Percentiles rank a stretch among this genome's conserved stretches.
Conservation (phyloP, 2,329 filamentous ascomycete species). For the Achaetomium macrosporum region DNA sequence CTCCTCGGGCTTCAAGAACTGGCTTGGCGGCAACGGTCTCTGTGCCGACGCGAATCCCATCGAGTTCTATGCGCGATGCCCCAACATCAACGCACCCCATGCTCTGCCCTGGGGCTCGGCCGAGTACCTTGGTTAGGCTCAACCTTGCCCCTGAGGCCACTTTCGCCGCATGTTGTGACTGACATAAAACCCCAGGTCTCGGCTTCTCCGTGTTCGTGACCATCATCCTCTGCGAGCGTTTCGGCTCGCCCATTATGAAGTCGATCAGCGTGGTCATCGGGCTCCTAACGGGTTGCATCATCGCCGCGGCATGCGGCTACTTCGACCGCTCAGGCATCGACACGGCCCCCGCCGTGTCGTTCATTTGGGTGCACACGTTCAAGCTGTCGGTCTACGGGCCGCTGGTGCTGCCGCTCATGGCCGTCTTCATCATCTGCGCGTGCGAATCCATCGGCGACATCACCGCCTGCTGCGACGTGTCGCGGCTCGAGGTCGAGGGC, state of each 20-base stretch:
- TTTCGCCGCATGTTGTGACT: background rate
- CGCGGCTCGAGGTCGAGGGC: conserved; percentile 67
- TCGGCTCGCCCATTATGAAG: conserved; percentile 81
- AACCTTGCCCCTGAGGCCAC: background rate
- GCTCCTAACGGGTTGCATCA: conserved; percentile 68
- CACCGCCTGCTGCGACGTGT: conserved; percentile 76
- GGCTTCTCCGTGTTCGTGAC: conserved; percentile 75
- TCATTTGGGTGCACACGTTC: conserved; percentile 77
- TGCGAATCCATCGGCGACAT: conserved; percentile 79
- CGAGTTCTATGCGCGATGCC: conserved; percentile 59
- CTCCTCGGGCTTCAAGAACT: conserved; percentile 65
- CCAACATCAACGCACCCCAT: conserved; percentile 61
- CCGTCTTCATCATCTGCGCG: conserved; percentile 65
- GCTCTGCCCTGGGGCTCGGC: conserved; percentile 72
- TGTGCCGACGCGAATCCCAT: conserved; percentile 45
- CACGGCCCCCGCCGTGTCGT: conserved; percentile 63
- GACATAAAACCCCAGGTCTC: conserved; percentile 37
- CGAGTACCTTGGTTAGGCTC: conserved; percentile 58
- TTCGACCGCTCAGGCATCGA: conserved; percentile 70
- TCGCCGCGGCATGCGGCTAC: conserved; percentile 71
- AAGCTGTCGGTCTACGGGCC: conserved; percentile 65
- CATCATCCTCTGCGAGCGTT: conserved; percentile 75
- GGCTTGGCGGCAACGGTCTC: conserved; percentile 67
- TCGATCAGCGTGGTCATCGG: conserved; percentile 71
- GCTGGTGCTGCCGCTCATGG: conserved; percentile 65